Base-by-base conservation (phyloP, 805 yeast genomes). In the Candida sanyiensis region DNA sequence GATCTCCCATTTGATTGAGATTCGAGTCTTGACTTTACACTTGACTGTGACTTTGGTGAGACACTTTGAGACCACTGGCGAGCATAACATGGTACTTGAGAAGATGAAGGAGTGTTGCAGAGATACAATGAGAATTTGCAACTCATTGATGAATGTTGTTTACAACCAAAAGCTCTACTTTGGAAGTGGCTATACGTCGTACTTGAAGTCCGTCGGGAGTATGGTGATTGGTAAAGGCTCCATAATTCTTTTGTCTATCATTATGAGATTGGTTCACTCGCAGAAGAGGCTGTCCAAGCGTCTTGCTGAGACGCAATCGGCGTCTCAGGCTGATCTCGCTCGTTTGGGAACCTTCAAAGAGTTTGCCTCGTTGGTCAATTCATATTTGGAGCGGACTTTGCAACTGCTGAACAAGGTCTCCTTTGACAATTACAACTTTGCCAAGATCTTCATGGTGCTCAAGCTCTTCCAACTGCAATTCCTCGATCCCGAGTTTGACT, bases 131-230 rank as follows among this genome's bases (percentile, higher is more conserved):
- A 68, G 64, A 25, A 48, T 69, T 12, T 29, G 60, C 3, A 64
- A 67, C 12, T 50, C 58, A 5, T 54, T 59, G 26, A 42, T 54
- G 40, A 58, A 61, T 19, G 40, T 70, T 21, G 49, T 66, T 17
- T 47, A 46, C 25, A 59, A 62, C 36, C 56, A 62, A 40, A 44
- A 51, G 2, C 29, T 46, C 1, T 63, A 65, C 47, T 72, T 73
- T 49, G 75, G 70, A 2, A 48, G 52, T 2, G 67, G 69, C 0
- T 62, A 68, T 3, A 72, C 64, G 32, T 56, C 63, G 34, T 50
- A 66, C 8, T 35, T 75, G 23, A 72, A 65, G 39, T 76, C 79
- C 16, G 11, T 39, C 6, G 45, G 51, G 0, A 38, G 36, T n/a
- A 29, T 12, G 16, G 44, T 52, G 1, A 26, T 49, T 2, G 31